Percentiles rank a stretch among this genome's conserved stretches.
These are phyloP conservation scores for Nigrospora oryzae DNA, from an alignment of 2,329 filamentous ascomycete species.

Conservation along the genomic window DNA sequence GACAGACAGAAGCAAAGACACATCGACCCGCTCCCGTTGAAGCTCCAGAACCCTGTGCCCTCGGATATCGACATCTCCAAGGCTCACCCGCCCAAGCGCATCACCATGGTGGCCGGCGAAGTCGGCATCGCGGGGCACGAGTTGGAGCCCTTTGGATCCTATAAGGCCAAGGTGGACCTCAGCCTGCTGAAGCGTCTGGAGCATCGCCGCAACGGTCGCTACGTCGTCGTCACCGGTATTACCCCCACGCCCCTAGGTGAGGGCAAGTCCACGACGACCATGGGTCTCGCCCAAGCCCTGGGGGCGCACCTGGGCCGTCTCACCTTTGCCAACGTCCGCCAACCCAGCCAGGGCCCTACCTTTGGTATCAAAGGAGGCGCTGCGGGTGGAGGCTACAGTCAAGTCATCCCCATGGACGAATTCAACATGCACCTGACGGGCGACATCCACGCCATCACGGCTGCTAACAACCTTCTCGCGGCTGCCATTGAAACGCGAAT, in stretches of 20 bases:
- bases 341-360: conserved; percentile 93
- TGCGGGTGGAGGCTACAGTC: conserved; percentile 94
- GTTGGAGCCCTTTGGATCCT: conserved; percentile 86
- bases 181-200: conserved; percentile 72
- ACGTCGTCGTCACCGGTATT: conserved; percentile 89
- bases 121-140: conserved; percentile 83
- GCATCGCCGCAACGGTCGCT: conserved; percentile 82
- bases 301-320: conserved; percentile 81
- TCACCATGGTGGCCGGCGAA: conserved; percentile 76
- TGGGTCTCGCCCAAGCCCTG: conserved; percentile 88
- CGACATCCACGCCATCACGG: conserved; percentile 95
- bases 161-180: conserved; percentile 93
- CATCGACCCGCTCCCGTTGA: conserved; percentile 76
- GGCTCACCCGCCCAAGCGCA: conserved; percentile 83
- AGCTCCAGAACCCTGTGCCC: conserved; percentile 73
- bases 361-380: conserved; percentile 99
- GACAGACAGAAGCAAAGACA: conserved; percentile 73
- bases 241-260: conserved; percentile 94
- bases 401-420: conserved; percentile 99
- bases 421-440: conserved; percentile 98
- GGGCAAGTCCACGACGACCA: conserved; percentile 96
- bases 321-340: conserved; percentile 92
- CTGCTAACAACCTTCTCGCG: conserved; percentile 92
- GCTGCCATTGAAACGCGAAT: conserved; percentile 96
- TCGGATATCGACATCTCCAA: conserved; percentile 91